These are phyloP conservation scores for Komagataella mondaviorum DNA, from an alignment of 805 yeast species.

Conservation along the genomic window DNA sequence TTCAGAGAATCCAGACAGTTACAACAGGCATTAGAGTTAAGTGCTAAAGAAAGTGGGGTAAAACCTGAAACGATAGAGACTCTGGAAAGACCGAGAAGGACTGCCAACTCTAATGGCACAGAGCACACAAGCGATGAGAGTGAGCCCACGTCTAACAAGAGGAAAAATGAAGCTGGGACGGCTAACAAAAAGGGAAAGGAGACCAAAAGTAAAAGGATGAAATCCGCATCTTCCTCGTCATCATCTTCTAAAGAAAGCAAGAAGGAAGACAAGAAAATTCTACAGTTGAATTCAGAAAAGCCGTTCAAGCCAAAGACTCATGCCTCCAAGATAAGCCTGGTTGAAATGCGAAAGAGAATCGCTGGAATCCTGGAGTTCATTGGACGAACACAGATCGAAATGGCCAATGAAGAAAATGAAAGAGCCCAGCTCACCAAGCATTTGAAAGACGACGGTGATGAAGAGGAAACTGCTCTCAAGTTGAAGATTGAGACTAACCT, in stretches of 20 bases:
- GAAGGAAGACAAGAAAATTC: background rate
- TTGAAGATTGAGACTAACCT: conserved; percentile 20
- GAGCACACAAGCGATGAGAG: background rate
- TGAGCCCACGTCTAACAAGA: background rate
- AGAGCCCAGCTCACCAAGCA: conserved; percentile 34
- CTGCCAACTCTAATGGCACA: conserved; percentile 6
- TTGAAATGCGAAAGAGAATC: conserved; percentile 79
- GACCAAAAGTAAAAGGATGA: conserved; percentile 4
- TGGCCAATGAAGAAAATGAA: conserved; percentile 59
- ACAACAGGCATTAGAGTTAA: conserved; percentile 38
- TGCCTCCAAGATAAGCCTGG: conserved; percentile 55
- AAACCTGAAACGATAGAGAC: conserved; percentile 19
- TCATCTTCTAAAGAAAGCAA: background rate
- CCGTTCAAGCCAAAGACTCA: conserved; percentile 81
- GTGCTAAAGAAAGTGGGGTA: conserved; percentile 36
- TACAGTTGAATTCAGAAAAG: conserved; percentile 20
- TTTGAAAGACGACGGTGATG: conserved; percentile 23
- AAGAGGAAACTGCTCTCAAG: conserved; percentile 13
- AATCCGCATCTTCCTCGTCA: conserved; percentile 2
- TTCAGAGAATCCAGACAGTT: conserved; percentile 15
- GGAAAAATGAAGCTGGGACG: background rate
- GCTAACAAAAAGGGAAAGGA: conserved; percentile 2
- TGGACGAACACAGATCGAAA: conserved; percentile 74
- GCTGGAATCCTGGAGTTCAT: conserved; percentile 87
- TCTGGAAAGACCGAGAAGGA: conserved; percentile 8